phyloP scores from a whole-genome alignment of 306 rosid genomes.

The Aeschynomene evenia region DNA sequence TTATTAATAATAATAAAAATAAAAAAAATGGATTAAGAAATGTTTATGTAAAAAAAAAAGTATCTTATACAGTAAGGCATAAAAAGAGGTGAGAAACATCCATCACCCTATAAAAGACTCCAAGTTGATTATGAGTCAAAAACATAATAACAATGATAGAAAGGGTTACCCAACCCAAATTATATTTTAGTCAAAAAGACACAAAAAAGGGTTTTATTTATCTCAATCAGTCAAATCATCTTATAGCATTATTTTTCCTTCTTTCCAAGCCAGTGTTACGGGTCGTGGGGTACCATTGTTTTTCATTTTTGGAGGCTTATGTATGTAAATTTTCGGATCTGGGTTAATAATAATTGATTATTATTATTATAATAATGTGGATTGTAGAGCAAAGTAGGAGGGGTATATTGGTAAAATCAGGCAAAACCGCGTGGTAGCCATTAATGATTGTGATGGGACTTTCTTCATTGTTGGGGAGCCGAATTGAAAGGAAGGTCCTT shows the following conservation, averaged over 20 bases:
- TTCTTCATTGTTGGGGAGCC: conserved; percentile 14
- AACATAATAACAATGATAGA: not conserved
- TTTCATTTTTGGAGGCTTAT: not conserved
- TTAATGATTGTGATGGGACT: conserved; percentile 53
- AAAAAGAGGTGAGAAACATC: not conserved
- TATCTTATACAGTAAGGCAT: not conserved
- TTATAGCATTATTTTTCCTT: not conserved
- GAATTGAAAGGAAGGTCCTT: conserved; percentile 27
- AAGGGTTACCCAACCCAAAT: not conserved
- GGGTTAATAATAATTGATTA: not conserved
- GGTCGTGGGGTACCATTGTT: not conserved
- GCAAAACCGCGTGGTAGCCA: conserved; percentile 61
- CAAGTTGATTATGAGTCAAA: not conserved
- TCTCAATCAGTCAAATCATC: not conserved
- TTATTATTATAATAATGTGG: too few relatives aligned
- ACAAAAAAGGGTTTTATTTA: not conserved
- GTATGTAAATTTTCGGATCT: not conserved
- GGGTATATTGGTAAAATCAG: conserved; percentile 43
- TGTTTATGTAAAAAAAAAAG: not conserved
- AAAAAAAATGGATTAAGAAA: not conserved
- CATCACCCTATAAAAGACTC: not conserved
- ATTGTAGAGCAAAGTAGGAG: not conserved
- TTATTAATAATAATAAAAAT: not conserved
- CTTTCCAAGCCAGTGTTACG: not conserved
- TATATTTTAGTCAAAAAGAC: conserved; percentile 7